A percentile compares a stretch with the other conserved stretches of the same genome.
These are phyloP conservation scores for Zygoascus flipseniorum DNA, from an alignment of 805 yeast genomes.

Conservation along the genomic window DNA sequence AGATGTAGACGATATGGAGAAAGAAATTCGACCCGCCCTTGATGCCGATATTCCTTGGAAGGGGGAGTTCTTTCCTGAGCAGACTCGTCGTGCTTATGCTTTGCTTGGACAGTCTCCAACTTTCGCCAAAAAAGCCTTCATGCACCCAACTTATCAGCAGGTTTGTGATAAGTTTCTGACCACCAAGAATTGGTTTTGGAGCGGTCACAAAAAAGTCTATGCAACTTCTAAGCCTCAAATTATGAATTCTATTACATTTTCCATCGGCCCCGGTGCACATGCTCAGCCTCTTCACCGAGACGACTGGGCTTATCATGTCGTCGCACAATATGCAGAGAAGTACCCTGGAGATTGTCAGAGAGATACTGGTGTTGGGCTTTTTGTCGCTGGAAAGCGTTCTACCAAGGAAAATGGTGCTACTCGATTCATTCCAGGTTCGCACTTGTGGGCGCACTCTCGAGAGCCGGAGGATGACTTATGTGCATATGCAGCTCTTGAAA, in stretches of 20 bases:
- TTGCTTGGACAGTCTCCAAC: slow-evolving; percentile 2
- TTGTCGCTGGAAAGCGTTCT: slow-evolving; percentile 4
- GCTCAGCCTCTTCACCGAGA: slow-evolving; percentile 5
- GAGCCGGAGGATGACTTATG: slow-evolving; percentile 3
- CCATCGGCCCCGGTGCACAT: slow-evolving; percentile 4
- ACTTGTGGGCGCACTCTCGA: slow-evolving; percentile 4
- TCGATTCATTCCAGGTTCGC: slow-evolving; percentile 5
- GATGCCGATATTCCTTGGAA: slow-evolving; percentile 5
- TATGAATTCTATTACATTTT: slow-evolving; percentile 2
- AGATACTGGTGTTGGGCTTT: slow-evolving; percentile 2
- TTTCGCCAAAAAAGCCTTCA: not conserved
- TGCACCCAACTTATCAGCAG: not conserved
- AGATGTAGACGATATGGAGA: slow-evolving; percentile 2
- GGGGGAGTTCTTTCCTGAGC: slow-evolving; percentile 3
- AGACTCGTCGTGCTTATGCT: slow-evolving; percentile 2
- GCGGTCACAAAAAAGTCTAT: slow-evolving; percentile 2
- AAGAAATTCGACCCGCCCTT: slow-evolving; percentile 3
- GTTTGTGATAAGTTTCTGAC: slow-evolving; percentile 1
- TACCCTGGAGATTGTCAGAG: not conserved
- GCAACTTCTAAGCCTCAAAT: slow-evolving; percentile 2
- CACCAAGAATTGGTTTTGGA: slow-evolving; percentile 6
- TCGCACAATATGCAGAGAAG: not conserved
- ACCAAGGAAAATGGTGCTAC: slow-evolving; percentile 4
- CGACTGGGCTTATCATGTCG: slow-evolving; percentile 3
- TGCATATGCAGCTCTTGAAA: not conserved